phyloP scores from a whole-genome alignment of 2,329 filamentous ascomycete species.

The Alternaria gansuensis region DNA sequence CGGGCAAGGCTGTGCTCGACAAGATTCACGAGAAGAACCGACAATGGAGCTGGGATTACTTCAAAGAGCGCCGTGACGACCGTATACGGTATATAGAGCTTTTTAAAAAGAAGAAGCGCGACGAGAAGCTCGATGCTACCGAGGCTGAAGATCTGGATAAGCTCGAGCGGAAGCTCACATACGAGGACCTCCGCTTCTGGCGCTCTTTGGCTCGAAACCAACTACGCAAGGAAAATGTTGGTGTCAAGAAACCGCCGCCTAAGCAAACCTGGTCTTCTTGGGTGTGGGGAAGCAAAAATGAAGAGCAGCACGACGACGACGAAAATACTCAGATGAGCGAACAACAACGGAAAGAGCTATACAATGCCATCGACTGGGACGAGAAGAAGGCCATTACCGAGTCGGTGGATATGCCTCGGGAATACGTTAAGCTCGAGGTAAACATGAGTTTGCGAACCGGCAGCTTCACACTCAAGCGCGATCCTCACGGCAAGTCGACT shows the following conservation, averaged over 20 bases:
- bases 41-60: slow-evolving; percentile 95
- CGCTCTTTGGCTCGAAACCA: slow-evolving; percentile 92
- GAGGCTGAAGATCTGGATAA: slow-evolving; percentile 77
- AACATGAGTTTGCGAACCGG: slow-evolving; percentile 94
- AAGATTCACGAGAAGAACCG: slow-evolving; percentile 96
- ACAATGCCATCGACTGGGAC: slow-evolving; percentile 97
- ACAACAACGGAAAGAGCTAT: slow-evolving; percentile 93
- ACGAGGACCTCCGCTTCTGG: slow-evolving; percentile 98
- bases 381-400: slow-evolving; percentile 92
- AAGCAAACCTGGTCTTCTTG: slow-evolving; percentile 91
- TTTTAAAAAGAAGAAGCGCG: slow-evolving; percentile 90
- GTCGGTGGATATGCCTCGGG: slow-evolving; percentile 85
- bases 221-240: slow-evolving; percentile 91
- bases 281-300: slow-evolving; percentile 75
- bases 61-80: slow-evolving; percentile 90
- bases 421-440: slow-evolving; percentile 91
- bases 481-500: slow-evolving; percentile 76
- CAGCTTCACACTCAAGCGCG: slow-evolving; percentile 91
- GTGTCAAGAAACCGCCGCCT: slow-evolving; percentile 77
- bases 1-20: slow-evolving; percentile 83
- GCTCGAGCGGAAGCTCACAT: slow-evolving; percentile 86
- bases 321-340: slow-evolving; percentile 86
- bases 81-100: slow-evolving; percentile 87
- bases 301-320: slow-evolving; percentile 72
- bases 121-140: slow-evolving; percentile 70